Conservation (phyloP, 169 alveolate species). For the Eimeria sp. region DNA sequence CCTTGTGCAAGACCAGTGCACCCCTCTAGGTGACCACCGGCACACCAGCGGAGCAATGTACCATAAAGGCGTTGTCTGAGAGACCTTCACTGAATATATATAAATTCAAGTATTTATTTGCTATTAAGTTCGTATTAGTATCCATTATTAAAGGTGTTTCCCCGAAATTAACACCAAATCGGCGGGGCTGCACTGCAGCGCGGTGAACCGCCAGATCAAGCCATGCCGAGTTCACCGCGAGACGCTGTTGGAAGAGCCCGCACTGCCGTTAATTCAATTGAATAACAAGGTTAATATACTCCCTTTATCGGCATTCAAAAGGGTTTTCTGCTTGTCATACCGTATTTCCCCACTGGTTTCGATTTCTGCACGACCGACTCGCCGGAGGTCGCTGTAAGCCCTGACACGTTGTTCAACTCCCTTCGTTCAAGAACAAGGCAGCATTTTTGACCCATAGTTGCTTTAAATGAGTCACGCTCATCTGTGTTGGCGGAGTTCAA, state of each 20-base stretch:
- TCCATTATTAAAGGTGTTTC: not conserved
- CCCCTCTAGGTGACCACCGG: not conserved
- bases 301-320: not conserved
- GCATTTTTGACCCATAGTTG: not conserved
- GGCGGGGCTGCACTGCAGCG: conserved; percentile 12
- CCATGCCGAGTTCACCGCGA: not conserved
- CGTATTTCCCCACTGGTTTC: not conserved
- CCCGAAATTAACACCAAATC: not conserved
- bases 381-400: not conserved
- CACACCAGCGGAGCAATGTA: not conserved
- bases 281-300: not conserved
- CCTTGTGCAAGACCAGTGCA: not conserved
- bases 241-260: not conserved
- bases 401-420: not conserved
- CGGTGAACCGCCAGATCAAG: conserved; percentile 26
- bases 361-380: not conserved
- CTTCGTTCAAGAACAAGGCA: not conserved
- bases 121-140: not conserved
- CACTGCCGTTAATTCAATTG: not conserved
- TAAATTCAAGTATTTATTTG: not conserved
- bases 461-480: not conserved
- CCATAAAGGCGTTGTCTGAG: not conserved
- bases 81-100: not conserved
- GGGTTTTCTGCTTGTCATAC: not conserved
- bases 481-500: not conserved